Evolutionary conservation across 768 basidiomycete species (phyloP), one percentile per base, ranked within the genome.

Genomic region (Hericium coralloides): DNA sequence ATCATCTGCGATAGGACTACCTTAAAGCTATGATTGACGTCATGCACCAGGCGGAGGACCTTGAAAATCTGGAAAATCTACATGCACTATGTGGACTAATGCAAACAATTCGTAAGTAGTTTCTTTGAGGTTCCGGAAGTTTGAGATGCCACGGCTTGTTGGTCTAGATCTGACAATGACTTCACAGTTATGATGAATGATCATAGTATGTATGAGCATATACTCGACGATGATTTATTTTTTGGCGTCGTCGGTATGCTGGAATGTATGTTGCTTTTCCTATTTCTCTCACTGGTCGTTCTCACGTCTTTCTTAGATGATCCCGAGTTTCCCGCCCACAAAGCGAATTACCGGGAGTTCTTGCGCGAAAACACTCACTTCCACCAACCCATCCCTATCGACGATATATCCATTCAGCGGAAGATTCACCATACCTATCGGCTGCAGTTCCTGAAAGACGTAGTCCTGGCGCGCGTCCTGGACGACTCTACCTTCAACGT

Each of bases 371-470:
- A 83, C 10, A 79, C 89, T n/a, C 84, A 80, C 55, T 98, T 92
- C 72, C 89, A 91, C 65, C 85, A 95, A 70, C 93, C 95, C 48
- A 85, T 98, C 61, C 78, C 82, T 31, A 88, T 98, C 66, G 80
- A 80, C 45, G 92, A 95, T 63, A 71, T 78, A 18, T 62, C 69
- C 47, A 86, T 97, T 48, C 85, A 88, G 65, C 80, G 80, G 57
- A 98, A 98, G 72, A 88, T 98, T 25, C 95, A 98, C 71, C 93
- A 97, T 67, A 98, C 94, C 2, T 98, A 98, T 69, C 91, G 97
- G 18, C 80, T 99, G 7, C 92, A 93, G 67, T 98, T 93, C 72
- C 86, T 99, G 66, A 98, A 98, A 70, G 97, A 99, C 68, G 95
- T 99, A 58, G 92, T 99, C 43, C 88, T 99, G 51, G 92, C 94